Conservation (phyloP, 2,329 filamentous ascomycete genomes). For the Alternaria atra region DNA sequence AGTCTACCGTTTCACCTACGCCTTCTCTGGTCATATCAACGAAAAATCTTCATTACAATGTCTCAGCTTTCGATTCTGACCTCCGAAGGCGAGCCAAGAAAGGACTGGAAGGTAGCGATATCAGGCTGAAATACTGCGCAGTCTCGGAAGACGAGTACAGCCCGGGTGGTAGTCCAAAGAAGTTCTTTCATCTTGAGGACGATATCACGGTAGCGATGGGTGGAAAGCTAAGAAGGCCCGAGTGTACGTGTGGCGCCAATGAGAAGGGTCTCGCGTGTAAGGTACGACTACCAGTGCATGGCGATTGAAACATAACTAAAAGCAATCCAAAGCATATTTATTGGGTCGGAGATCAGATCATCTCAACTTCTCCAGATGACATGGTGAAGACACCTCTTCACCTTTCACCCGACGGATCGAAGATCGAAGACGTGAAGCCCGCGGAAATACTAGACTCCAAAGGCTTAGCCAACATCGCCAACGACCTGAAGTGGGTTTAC, state of each 20-base stretch:
- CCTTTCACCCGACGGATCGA: conserved; percentile 45
- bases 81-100: conserved; percentile 42
- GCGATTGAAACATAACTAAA: conserved; percentile 5
- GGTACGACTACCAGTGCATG: conserved; percentile 25
- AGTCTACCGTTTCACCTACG: conserved; percentile 36
- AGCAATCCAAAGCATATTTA: conserved; percentile 46
- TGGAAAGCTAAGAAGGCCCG: conserved; percentile 34
- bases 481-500: conserved; percentile 43
- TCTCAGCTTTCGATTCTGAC: conserved; percentile 42
- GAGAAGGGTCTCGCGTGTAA: conserved; percentile 47
- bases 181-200: conserved; percentile 50
- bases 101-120: conserved; percentile 46
- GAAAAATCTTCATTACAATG: conserved; percentile 47
- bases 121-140: conserved; percentile 49
- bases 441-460: conserved; percentile 40
- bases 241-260: conserved; percentile 48
- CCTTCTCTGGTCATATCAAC: conserved; percentile 46
- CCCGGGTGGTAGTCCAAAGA: conserved; percentile 21
- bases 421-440: conserved; percentile 41
- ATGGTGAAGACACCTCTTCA: conserved; percentile 39
- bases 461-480: conserved; percentile 38
- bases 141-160: conserved; percentile 35
- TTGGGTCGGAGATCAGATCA: conserved; percentile 49
- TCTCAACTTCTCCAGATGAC: conserved; percentile 32
- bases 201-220: conserved; percentile 48